A percentile compares a stretch with the other conserved stretches of the same genome.
phyloP scores from a whole-genome alignment of 352 stramenopile species.

The Pythium sp. region DNA sequence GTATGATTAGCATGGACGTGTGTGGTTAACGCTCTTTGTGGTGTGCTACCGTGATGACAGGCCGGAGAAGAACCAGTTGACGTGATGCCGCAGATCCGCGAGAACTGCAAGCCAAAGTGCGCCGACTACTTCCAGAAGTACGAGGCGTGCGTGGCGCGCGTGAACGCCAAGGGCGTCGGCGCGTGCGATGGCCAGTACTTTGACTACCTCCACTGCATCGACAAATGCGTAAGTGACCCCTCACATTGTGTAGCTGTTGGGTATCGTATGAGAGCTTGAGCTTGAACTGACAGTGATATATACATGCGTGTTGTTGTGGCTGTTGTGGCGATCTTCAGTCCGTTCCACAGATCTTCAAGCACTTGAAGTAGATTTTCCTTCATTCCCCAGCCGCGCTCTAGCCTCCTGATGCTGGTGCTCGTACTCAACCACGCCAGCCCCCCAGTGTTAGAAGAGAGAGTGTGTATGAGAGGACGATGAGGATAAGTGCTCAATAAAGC shows the following conservation, averaged over 20 bases:
- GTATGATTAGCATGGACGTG: not conserved
- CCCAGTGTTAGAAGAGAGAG: slow-evolving; percentile 8
- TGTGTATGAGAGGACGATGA: slow-evolving; percentile 1
- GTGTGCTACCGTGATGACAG: not conserved
- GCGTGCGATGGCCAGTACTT: slow-evolving; percentile 96
- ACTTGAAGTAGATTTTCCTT: slow-evolving; percentile 82
- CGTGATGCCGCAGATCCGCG: slow-evolving; percentile 91
- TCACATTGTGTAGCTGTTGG: not conserved
- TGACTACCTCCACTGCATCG: slow-evolving; percentile 93
- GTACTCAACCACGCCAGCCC: not conserved
- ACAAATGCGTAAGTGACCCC: slow-evolving; percentile 88
- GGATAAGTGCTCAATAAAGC: slow-evolving; percentile 12
- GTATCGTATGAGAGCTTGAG: not conserved
- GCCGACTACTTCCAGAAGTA: slow-evolving; percentile 85
- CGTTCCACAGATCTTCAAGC: slow-evolving; percentile 94
- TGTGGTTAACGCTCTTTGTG: not conserved
- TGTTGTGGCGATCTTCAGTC: slow-evolving; percentile 37
- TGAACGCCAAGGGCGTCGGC: slow-evolving; percentile 89
- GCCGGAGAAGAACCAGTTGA: slow-evolving; percentile 90
- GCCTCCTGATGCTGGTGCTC: not conserved
- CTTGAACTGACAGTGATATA: not conserved
- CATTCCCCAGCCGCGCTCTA: not conserved
- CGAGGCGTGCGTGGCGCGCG: slow-evolving; percentile 89
- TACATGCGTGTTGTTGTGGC: slow-evolving; percentile 9
- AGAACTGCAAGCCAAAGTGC: slow-evolving; percentile 92